Evolutionary conservation across 345 rosid species (phyloP).

Genomic region (Euclidium syriacum): DNA sequence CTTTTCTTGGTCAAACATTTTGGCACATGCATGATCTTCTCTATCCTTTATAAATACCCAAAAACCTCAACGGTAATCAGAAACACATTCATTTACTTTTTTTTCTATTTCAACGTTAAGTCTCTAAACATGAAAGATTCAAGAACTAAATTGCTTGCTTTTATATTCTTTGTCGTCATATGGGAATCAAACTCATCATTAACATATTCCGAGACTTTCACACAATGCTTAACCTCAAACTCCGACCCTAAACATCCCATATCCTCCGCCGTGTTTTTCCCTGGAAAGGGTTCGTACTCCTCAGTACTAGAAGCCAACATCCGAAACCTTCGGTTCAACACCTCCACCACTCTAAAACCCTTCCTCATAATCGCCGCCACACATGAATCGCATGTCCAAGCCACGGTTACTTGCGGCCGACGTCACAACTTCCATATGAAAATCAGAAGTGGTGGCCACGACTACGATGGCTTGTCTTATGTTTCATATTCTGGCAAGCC

Average conservation of each 20-base stretch:
- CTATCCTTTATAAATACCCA: conserved; percentile 14
- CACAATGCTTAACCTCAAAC: conserved; percentile 35
- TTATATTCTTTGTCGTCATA: conserved; percentile 2
- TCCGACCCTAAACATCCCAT: conserved; percentile 32
- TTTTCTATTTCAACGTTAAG: not conserved
- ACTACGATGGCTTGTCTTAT: conserved; percentile 69
- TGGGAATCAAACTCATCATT: conserved; percentile 15
- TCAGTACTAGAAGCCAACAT: conserved; percentile 39
- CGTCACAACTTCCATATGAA: conserved; percentile 38
- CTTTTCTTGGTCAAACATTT: conserved; percentile 28
- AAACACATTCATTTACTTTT: not conserved
- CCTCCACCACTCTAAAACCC: conserved; percentile 55
- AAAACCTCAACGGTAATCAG: not conserved
- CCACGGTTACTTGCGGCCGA: conserved; percentile 47
- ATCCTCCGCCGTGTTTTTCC: conserved; percentile 20
- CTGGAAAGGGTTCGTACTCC: conserved; percentile 40
- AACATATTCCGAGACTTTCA: conserved; percentile 26
- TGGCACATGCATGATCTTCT: conserved; percentile 14
- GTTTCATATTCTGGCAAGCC: conserved; percentile 32
- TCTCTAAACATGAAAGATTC: conserved; percentile 19
- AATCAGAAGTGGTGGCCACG: conserved; percentile 81
- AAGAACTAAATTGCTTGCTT: not conserved
- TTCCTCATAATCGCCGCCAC: conserved; percentile 48
- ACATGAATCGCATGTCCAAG: conserved; percentile 55
- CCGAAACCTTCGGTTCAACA: conserved; percentile 49